These are phyloP conservation scores for Sugiyamaella lignohabitans DNA, from an alignment of 805 yeast genomes.

Conservation along the genomic window DNA sequence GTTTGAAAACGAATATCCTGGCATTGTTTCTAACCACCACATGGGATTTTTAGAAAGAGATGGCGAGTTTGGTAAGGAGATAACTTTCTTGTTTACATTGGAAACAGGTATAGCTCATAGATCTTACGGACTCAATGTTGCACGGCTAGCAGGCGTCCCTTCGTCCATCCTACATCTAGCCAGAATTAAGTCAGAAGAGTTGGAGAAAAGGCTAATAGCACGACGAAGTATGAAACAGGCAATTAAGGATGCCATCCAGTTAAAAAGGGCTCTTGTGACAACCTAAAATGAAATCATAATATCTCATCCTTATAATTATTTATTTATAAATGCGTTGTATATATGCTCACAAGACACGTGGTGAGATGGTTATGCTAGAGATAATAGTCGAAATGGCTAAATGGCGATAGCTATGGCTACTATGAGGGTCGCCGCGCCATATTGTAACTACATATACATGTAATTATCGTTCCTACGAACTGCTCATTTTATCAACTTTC, in stretches of 20 bases:
- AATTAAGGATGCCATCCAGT: neutral
- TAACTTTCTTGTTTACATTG: slow-evolving; percentile 49
- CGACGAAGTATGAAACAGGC: neutral
- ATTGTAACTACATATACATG: too few species aligned
- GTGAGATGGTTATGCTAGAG: too few species aligned
- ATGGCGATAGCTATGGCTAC: too few species aligned
- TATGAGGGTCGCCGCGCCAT: too few species aligned
- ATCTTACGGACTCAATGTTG: slow-evolving; percentile 83
- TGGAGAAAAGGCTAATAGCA: slow-evolving; percentile 15
- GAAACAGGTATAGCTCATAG: slow-evolving; percentile 47
- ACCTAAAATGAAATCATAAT: too few species aligned
- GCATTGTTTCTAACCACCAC: slow-evolving; percentile 52
- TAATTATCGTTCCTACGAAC: too few species aligned
- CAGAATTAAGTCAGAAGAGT: slow-evolving; percentile 21
- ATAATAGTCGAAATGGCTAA: too few species aligned
- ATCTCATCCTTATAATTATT: too few species aligned
- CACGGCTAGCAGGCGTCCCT: slow-evolving; percentile 59
- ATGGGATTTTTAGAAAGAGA: slow-evolving; percentile 50
- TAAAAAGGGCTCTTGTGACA: too few species aligned
- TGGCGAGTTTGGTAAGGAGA: slow-evolving; percentile 36
- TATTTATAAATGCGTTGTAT: too few species aligned
- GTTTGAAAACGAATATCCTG: slow-evolving; percentile 38
- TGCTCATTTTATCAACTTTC: too few species aligned
- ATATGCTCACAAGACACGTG: too few species aligned
- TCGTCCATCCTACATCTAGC: slow-evolving; percentile 23